phyloP scores from a whole-genome alignment of 805 yeast genomes.

The Scheffersomyces amazonensis region DNA sequence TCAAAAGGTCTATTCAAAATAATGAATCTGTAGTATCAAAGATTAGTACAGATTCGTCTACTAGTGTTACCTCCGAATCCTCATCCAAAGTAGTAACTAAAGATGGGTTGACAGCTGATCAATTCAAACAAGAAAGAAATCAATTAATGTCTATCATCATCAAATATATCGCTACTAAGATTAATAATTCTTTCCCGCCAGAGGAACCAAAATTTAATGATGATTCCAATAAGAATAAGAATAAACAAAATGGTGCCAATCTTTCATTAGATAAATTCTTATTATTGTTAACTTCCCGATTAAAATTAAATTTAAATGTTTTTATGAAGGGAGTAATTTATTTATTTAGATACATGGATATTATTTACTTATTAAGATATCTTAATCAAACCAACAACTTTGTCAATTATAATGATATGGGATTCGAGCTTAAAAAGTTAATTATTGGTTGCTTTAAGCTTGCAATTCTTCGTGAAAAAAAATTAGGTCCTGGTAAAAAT shows the following conservation, averaged over 20 bases:
- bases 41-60: background rate
- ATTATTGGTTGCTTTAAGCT: slow-evolving; percentile 41
- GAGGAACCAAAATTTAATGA: slow-evolving; percentile 22
- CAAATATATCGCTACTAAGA: slow-evolving; percentile 41
- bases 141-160: slow-evolving; percentile 42
- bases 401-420: slow-evolving; percentile 44
- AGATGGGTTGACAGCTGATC: slow-evolving; percentile 12
- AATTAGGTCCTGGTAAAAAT: background rate
- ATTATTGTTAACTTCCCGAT: slow-evolving; percentile 34
- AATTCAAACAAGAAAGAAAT: slow-evolving; percentile 28
- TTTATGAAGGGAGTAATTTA: slow-evolving; percentile 42
- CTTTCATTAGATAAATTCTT: slow-evolving; percentile 40
- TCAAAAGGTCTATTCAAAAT: too few species aligned
- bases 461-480: slow-evolving; percentile 30
- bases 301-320: slow-evolving; percentile 29
- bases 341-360: slow-evolving; percentile 45
- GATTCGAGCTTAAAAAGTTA: slow-evolving; percentile 37
- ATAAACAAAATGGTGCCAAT: background rate
- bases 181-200: slow-evolving; percentile 43
- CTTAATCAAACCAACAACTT: slow-evolving; percentile 44
- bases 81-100: background rate
- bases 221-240: too few species aligned
- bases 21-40: background rate
- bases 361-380: slow-evolving; percentile 41
- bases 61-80: background rate